Evolutionary conservation across 208 protist species (phyloP), one percentile per base, ranked within the genome.

Genomic region (Acanthamoeba healyi): DNA sequence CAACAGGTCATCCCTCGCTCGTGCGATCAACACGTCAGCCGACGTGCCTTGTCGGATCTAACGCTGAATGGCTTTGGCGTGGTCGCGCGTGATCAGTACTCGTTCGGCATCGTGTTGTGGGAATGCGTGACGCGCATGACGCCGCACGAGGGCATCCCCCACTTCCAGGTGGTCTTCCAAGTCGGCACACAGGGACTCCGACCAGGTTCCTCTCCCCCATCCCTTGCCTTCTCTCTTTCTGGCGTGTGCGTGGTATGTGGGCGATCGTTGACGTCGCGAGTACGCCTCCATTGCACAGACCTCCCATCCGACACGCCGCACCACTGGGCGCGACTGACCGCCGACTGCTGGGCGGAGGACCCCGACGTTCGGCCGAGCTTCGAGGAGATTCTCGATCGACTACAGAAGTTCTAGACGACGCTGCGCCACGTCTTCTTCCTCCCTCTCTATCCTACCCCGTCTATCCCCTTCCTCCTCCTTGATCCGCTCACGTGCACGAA

Each of bases 101-200:
- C 58, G 34, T 92, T 92, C 46, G 87, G 87, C 12, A 74, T 92
- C 38, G 87, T 92, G 15, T 38, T 92, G 38, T 92, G 87, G 87
- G 87, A 92, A 29, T 92, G 87, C 63, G 87, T 92, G 12, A 92
- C 87, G 58, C 87, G 87, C 22, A 34, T 61, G 40, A 77, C 51
- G 9, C 87, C 87, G 24, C 61, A 92, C 40, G 87, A 74, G 9
- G 61, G 61, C 54, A 92, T 92, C 32, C 87, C 87, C 40, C 87
- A 92, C 40, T 92, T 92, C 63, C 87, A 92, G 79, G 61, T 92
- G 17, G 87, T 92, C 26, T 92, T 92, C 38, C 87, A 92, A 77
- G 87, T 92, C 26, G 87, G 87, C 61, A 92, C 87, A 3, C 87
- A 92, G 38, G 87, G 87, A 7, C 63, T 92, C 22, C 87, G 87